Evolutionary conservation across 306 rosid species (phyloP).

Genomic region (Cicer chorassanicum): DNA sequence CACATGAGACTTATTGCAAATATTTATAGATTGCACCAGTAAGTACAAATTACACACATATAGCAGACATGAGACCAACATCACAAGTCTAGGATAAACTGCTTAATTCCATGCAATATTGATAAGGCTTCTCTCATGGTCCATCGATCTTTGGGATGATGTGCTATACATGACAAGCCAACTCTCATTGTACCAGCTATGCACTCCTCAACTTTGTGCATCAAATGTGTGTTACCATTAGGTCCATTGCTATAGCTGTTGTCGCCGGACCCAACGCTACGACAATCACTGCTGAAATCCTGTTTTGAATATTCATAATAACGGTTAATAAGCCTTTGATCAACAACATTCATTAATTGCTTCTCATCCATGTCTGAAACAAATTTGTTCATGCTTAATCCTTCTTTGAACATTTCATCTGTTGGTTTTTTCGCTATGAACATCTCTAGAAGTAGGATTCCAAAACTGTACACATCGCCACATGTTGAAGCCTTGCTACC

Average conservation of each 20-base stretch:
- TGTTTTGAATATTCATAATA: conserved; percentile 4
- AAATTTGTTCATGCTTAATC: conserved; percentile 40
- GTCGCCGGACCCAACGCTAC: neutral
- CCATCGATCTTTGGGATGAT: conserved; percentile 47
- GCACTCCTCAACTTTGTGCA: conserved; percentile 37
- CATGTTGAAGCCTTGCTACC: conserved; percentile 50
- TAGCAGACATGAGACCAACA: neutral
- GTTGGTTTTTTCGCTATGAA: conserved; percentile 49
- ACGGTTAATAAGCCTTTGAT: conserved; percentile 43
- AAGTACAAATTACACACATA: neutral
- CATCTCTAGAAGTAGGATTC: conserved; percentile 53
- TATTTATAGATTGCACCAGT: neutral
- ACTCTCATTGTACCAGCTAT: conserved; percentile 37
- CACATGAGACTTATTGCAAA: neutral
- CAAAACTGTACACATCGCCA: conserved; percentile 56
- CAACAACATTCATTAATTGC: conserved; percentile 22
- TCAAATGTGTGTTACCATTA: neutral
- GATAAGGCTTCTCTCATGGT: conserved; percentile 45
- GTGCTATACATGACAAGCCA: conserved; percentile 44
- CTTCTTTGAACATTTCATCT: conserved; percentile 54
- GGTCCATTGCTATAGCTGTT: neutral
- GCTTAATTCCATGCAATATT: conserved; percentile 39
- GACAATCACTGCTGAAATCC: conserved; percentile 8
- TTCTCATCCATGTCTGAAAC: conserved; percentile 39
- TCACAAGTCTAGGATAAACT: conserved; percentile 4